Conservation (phyloP, 1,284 basidiomycete genomes). For the Apiotrichum sp. region DNA sequence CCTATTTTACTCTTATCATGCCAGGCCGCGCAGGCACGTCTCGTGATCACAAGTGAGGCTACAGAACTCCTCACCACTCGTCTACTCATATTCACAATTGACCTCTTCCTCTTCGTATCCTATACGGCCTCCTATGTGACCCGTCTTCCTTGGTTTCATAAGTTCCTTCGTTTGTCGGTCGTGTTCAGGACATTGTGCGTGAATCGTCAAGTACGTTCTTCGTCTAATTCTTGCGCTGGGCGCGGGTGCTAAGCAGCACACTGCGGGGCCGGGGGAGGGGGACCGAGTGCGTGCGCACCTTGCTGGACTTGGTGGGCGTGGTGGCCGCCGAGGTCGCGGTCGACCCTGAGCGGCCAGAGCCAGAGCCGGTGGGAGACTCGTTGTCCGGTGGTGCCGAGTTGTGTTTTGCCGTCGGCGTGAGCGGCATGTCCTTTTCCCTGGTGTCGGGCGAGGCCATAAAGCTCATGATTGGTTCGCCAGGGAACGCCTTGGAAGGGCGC, state of each 20-base stretch:
- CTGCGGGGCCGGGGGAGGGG: neutral
- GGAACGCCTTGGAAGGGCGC: neutral
- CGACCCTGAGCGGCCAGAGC: too few species aligned
- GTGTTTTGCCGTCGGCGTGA: conserved; percentile 3
- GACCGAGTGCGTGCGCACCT: neutral
- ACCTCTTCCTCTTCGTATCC: too few species aligned
- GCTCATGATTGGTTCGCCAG: neutral
- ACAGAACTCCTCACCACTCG: too few species aligned
- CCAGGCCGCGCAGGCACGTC: too few species aligned
- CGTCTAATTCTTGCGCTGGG: neutral
- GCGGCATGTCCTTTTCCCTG: neutral
- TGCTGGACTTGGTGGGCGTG: neutral
- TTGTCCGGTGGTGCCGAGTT: neutral
- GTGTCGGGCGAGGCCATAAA: neutral
- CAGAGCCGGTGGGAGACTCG: neutral
- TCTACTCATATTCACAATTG: too few species aligned
- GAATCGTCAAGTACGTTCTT: neutral
- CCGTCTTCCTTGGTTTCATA: too few species aligned
- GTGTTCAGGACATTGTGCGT: too few species aligned
- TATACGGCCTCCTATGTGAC: too few species aligned
- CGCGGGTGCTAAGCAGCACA: neutral
- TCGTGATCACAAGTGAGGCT: too few species aligned
- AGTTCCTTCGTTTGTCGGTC: too few species aligned
- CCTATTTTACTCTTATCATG: too few species aligned
- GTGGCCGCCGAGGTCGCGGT: neutral